Evolutionary conservation across 2,329 filamentous ascomycete genomes (phyloP).

Genomic region (Tolypocladium endophyticum): DNA sequence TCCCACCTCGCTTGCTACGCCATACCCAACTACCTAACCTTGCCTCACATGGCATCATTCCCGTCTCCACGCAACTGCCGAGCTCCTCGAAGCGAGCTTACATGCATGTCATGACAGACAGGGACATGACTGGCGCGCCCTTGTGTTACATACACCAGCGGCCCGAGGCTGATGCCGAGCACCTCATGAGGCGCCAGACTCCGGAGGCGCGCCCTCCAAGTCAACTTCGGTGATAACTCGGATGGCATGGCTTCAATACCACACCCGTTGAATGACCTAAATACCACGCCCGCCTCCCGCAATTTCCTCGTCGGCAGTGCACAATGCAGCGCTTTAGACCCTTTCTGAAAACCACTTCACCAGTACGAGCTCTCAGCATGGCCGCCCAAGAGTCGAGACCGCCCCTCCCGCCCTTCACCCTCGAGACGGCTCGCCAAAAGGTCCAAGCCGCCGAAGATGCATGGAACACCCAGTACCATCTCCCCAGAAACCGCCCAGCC

Average conservation of each 20-base stretch:
- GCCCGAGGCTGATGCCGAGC: neutral
- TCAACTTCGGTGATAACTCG: no score
- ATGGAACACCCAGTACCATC: slow-evolving; percentile 63
- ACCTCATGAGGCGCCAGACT: neutral
- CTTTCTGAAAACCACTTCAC: neutral
- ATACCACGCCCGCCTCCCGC: neutral
- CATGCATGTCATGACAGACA: neutral
- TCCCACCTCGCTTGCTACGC: neutral
- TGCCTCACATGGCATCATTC: neutral
- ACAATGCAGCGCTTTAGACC: neutral
- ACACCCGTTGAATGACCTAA: neutral
- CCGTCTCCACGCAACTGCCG: neutral
- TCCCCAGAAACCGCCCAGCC: neutral
- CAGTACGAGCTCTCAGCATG: neutral
- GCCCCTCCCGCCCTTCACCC: slow-evolving; percentile 62
- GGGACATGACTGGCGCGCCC: neutral
- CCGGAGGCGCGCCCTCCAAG: neutral
- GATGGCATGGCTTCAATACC: neutral
- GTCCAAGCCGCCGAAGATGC: slow-evolving; percentile 76
- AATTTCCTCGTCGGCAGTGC: neutral
- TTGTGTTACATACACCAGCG: neutral
- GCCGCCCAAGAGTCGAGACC: slow-evolving; percentile 10
- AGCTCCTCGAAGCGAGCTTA: neutral
- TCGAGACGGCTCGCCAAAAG: slow-evolving; percentile 59
- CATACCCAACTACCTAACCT: neutral